Evolutionary conservation across 352 stramenopile species (phyloP), one percentile per base, ranked within the genome.

Genomic region (Phytophthora syringae): DNA sequence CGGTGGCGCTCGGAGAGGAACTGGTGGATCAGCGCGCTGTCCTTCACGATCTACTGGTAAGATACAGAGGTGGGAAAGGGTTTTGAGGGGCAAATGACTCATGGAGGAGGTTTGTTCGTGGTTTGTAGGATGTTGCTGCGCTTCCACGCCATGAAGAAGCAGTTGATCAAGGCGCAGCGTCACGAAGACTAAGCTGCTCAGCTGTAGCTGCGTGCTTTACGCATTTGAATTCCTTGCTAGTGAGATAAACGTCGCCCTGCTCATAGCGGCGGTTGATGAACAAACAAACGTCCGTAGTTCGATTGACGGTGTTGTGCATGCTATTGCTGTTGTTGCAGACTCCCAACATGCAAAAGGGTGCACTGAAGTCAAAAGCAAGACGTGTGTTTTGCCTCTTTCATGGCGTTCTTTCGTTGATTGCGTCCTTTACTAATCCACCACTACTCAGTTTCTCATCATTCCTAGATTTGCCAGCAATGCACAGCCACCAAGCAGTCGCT

Each of bases 21-120:
- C 69, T 94, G 83, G 83, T 94, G 85, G 85, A 94, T 94, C 70
- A 92, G 83, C 52, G 84, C 85, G 21, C 81, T 94, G 25, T 90
- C 83, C 28, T 94, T 94, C 59, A 89, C 81, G 24, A 94, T 94
- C 57, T 94, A 94, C 70, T 94, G 85, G 84, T 91, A 24, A 24
- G 76, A 72, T 10, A 12, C 45, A 7, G 21, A 42, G 42, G 37
- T 2, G 30, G 16, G 3, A 37, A 4, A 5, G 4, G 30, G 22
- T 40, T 10, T 7, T 3, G 7, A n/a, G 12, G 10, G 5, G 22
- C 25, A 22, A 15, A 22, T 18, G 10, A 24, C 24, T 7, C 42
- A 16, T 60, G 12, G 52, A 54, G 2, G 6, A 7, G 6, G 67
- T 20, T 56, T 64, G 18, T 27, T 63, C n/a, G 3, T 53, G 37